phyloP scores from a whole-genome alignment of 352 stramenopile species.

The Pelagophyceae sp. region DNA sequence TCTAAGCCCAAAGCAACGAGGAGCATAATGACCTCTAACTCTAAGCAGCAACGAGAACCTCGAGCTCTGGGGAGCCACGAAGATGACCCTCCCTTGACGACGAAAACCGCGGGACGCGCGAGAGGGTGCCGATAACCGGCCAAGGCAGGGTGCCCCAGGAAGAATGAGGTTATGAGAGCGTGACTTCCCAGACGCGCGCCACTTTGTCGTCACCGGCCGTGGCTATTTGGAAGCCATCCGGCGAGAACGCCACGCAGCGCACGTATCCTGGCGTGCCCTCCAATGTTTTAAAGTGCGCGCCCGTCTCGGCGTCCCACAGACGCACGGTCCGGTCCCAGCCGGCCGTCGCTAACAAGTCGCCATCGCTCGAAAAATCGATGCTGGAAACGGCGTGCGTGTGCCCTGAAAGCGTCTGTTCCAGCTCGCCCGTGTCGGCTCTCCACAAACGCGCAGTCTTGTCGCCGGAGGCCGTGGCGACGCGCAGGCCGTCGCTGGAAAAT shows the following conservation, averaged over 20 bases:
- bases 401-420: background rate
- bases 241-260: too few species aligned
- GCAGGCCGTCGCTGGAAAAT: background rate
- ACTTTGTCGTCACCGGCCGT: too few species aligned
- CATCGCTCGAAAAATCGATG: background rate
- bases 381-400: background rate
- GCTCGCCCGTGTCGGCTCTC: background rate
- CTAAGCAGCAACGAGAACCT: too few species aligned
- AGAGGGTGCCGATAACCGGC: too few species aligned
- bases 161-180: too few species aligned
- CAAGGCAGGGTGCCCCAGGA: too few species aligned
- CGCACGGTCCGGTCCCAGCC: background rate
- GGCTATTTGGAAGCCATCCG: too few species aligned
- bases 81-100: background rate
- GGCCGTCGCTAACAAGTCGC: background rate
- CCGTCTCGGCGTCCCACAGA: background rate
- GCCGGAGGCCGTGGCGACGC: background rate
- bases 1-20: constrained; percentile 28
- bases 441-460: background rate
- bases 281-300: too few species aligned
- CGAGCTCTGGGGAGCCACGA: too few species aligned
- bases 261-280: too few species aligned
- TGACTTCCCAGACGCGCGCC: too few species aligned
- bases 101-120: too few species aligned
- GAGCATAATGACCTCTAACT: background rate